phyloP scores from a whole-genome alignment of 2,329 filamentous ascomycete species.

The Calonectria hongkongensis region DNA sequence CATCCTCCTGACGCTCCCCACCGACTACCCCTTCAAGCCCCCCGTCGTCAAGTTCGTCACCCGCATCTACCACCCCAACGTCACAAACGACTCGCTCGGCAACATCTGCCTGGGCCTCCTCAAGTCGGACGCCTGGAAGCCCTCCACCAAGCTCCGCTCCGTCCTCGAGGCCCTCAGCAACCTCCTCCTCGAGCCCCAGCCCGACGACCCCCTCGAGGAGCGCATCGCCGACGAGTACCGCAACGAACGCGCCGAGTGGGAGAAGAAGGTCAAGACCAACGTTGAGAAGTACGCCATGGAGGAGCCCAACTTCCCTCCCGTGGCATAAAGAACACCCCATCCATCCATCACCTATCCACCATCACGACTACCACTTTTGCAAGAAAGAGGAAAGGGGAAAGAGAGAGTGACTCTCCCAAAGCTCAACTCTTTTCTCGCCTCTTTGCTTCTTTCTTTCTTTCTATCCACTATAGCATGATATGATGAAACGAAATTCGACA shows the following conservation, averaged over 20 bases:
- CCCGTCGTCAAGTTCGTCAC: constrained; percentile 87
- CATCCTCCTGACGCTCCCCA: constrained; percentile 82
- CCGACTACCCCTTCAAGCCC: constrained; percentile 93
- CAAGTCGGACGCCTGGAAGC: constrained; percentile 94
- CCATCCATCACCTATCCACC: too few species aligned
- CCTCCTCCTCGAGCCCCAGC: constrained; percentile 87
- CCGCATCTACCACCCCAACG: constrained; percentile 96
- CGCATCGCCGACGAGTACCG: constrained; percentile 90
- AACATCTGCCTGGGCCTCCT: constrained; percentile 91
- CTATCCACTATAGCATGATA: constrained; percentile 19
- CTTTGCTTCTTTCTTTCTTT: not conserved
- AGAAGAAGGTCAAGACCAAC: constrained; percentile 84
- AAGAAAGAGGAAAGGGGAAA: too few species aligned
- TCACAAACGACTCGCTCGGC: constrained; percentile 90
- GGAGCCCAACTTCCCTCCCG: constrained; percentile 60
- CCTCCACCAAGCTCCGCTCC: constrained; percentile 82
- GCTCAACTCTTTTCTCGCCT: not conserved
- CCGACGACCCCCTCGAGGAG: constrained; percentile 91
- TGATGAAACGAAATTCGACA: constrained; percentile 27
- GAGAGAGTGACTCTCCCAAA: too few species aligned
- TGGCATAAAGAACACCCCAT: constrained; percentile 28
- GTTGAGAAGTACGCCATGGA: constrained; percentile 81
- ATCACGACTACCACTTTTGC: too few species aligned
- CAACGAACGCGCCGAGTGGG: constrained; percentile 79
- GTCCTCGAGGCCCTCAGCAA: constrained; percentile 86